Evolutionary conservation across 1,139 yeast genomes (phyloP).

Genomic region (Candida freyschussii): DNA sequence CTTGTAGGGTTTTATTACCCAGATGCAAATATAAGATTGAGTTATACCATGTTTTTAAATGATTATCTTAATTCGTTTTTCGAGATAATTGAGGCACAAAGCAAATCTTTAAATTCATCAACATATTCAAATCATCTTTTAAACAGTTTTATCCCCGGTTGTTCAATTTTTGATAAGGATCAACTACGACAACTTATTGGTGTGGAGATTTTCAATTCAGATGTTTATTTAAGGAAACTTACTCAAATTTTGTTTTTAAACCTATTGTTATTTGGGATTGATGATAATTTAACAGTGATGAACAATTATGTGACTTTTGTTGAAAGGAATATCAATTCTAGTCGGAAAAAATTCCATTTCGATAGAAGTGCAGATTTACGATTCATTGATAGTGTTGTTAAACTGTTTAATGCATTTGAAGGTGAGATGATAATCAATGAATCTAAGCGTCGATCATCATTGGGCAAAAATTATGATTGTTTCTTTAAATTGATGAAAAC

Average conservation of each 20-base stretch:
- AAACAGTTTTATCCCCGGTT: conserved; percentile 10
- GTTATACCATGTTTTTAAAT: conserved; percentile 12
- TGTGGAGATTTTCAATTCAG: conserved; percentile 24
- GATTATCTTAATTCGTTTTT: conserved; percentile 24
- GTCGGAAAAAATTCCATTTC: conserved; percentile 24
- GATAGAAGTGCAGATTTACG: conserved; percentile 19
- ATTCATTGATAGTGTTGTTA: conserved; percentile 15
- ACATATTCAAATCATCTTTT: conserved; percentile 19
- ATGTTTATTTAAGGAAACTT: conserved; percentile 16
- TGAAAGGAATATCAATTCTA: conserved; percentile 21
- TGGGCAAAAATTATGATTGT: conserved; percentile 5
- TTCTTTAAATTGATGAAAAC: conserved; percentile 6
- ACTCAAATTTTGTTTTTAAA: conserved; percentile 22
- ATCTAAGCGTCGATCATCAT: conserved; percentile 5
- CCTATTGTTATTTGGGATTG: conserved; percentile 16
- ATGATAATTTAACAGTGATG: conserved; percentile 10
- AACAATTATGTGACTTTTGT: conserved; percentile 18
- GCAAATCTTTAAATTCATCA: conserved; percentile 19
- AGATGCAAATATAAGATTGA: conserved; percentile 3
- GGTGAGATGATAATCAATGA: conserved; percentile 3
- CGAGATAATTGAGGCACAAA: conserved; percentile 19
- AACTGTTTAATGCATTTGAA: conserved; percentile 11
- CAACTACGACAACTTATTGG: conserved; percentile 20
- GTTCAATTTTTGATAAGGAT: conserved; percentile 16
- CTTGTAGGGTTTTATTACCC: conserved; percentile 19